Conservation (phyloP, 2,329 filamentous ascomycete genomes). For the Microsporum audouinii region DNA sequence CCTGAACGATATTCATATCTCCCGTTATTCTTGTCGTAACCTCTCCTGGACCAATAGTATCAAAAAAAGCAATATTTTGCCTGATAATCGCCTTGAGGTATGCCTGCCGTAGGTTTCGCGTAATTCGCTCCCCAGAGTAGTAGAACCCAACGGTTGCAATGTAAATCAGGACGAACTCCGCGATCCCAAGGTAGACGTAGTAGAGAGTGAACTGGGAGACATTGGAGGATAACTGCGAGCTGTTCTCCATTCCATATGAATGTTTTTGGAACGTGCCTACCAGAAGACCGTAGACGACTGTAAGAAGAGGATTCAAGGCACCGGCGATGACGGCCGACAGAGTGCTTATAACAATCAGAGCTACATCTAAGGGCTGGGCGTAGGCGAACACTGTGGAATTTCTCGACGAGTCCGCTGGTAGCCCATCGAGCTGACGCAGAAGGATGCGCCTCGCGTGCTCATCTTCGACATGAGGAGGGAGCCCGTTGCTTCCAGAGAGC, state of each 20-base stretch:
- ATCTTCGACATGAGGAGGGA: not conserved
- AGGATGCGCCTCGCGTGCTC: not conserved
- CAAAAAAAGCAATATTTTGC: constrained; percentile 43
- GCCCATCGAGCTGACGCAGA: constrained; percentile 2
- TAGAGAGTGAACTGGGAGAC: constrained; percentile 17
- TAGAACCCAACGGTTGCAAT: constrained; percentile 49
- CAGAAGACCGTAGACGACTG: not conserved
- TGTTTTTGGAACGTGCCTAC: not conserved
- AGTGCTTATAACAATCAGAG: constrained; percentile 3
- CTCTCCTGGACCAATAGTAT: constrained; percentile 36
- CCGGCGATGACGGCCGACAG: constrained; percentile 4
- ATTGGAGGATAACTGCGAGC: not conserved
- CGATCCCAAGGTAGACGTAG: constrained; percentile 48
- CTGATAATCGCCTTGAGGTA: constrained; percentile 46
- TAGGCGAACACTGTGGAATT: constrained; percentile 2
- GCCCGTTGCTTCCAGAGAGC: not conserved
- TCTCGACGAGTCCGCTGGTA: not conserved
- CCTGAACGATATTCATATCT: constrained; percentile 38
- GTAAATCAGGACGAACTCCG: constrained; percentile 48
- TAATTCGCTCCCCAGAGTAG: constrained; percentile 47
- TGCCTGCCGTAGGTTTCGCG: constrained; percentile 45
- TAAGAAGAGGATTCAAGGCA: constrained; percentile 8
- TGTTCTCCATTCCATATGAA: constrained; percentile 19
- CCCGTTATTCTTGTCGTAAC: constrained; percentile 38
- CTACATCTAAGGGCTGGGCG: constrained; percentile 1